Evolutionary conservation across 805 yeast genomes (phyloP).

Genomic region (Ogataea philodendri): DNA sequence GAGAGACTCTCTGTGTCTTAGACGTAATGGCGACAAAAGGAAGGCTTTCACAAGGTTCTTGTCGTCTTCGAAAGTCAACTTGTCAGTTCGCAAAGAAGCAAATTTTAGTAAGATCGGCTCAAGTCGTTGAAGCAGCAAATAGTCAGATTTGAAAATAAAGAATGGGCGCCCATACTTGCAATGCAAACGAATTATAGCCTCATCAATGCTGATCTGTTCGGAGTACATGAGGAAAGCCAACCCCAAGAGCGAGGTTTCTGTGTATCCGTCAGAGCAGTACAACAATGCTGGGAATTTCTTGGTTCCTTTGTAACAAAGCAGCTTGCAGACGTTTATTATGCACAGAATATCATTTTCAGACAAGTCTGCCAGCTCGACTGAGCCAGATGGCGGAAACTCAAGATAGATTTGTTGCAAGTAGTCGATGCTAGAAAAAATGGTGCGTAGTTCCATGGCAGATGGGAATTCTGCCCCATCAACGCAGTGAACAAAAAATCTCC

Average conservation of each 20-base stretch:
- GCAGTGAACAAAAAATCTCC: conserved; percentile 58
- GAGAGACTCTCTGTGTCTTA: conserved; percentile 4
- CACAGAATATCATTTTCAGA: conserved; percentile 59
- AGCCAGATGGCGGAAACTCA: conserved; percentile 84
- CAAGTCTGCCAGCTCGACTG: conserved; percentile 72
- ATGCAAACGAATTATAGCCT: conserved; percentile 67
- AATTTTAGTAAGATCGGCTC: conserved; percentile 58
- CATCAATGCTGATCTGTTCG: conserved; percentile 56
- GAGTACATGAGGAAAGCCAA: conserved; percentile 71
- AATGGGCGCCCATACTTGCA: conserved; percentile 68
- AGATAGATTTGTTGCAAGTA: conserved; percentile 33
- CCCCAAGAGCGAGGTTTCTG: conserved; percentile 79
- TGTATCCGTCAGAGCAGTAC: conserved; percentile 87
- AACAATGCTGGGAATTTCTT: conserved; percentile 48
- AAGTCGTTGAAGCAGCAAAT: conserved; percentile 58
- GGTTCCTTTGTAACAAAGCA: conserved; percentile 47
- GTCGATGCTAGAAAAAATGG: conserved; percentile 20
- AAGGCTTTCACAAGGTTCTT: conserved; percentile 19
- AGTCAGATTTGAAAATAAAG: conserved; percentile 78
- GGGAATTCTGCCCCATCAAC: conserved; percentile 60
- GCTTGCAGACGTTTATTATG: conserved; percentile 66
- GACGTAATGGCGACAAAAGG: conserved; percentile 22
- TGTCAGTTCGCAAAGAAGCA: background rate
- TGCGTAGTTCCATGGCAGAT: conserved; percentile 35
- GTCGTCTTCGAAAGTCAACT: conserved; percentile 24